These are phyloP conservation scores for Onygenales sp. DNA, from an alignment of 2,329 filamentous ascomycete genomes.

Conservation along the genomic window DNA sequence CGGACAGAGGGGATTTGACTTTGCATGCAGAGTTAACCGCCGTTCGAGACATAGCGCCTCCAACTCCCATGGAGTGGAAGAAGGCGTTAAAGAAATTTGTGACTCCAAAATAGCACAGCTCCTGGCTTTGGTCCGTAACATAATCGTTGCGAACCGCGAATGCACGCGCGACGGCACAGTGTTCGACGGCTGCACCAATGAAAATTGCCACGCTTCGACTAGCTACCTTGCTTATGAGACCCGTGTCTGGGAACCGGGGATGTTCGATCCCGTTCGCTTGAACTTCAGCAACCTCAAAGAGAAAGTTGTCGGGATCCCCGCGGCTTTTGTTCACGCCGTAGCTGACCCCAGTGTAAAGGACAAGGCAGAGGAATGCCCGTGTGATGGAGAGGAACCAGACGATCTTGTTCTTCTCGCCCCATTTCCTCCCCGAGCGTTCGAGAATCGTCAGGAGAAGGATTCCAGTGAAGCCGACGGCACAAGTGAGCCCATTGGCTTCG, in stretches of 20 bases:
- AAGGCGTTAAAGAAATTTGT: constrained; percentile 54
- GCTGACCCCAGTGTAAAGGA: constrained; percentile 54
- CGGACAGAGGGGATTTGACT: constrained; percentile 52
- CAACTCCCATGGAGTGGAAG: constrained; percentile 54
- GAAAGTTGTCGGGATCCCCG: constrained; percentile 32
- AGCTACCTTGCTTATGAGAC: constrained; percentile 45
- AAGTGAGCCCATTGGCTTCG: constrained; percentile 46
- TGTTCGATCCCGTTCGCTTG: constrained; percentile 44
- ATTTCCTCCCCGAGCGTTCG: constrained; percentile 49
- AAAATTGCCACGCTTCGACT: constrained; percentile 36
- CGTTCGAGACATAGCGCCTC: constrained; percentile 58
- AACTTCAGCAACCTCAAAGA: constrained; percentile 51
- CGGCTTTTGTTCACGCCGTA: constrained; percentile 49
- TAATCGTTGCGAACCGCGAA: constrained; percentile 56
- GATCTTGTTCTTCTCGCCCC: constrained; percentile 49
- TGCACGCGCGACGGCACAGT: constrained; percentile 54
- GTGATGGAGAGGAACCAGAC: constrained; percentile 52
- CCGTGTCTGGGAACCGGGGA: constrained; percentile 38
- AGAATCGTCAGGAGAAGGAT: constrained; percentile 49
- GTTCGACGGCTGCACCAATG: constrained; percentile 38
- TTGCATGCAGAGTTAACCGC: constrained; percentile 57
- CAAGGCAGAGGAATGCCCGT: constrained; percentile 49
- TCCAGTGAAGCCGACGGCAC: constrained; percentile 49
- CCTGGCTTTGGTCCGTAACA: constrained; percentile 53
- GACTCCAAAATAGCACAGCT: constrained; percentile 54